Evolutionary conservation across 1,284 basidiomycete genomes (phyloP).

Genomic region (Ganoderma meredithae): DNA sequence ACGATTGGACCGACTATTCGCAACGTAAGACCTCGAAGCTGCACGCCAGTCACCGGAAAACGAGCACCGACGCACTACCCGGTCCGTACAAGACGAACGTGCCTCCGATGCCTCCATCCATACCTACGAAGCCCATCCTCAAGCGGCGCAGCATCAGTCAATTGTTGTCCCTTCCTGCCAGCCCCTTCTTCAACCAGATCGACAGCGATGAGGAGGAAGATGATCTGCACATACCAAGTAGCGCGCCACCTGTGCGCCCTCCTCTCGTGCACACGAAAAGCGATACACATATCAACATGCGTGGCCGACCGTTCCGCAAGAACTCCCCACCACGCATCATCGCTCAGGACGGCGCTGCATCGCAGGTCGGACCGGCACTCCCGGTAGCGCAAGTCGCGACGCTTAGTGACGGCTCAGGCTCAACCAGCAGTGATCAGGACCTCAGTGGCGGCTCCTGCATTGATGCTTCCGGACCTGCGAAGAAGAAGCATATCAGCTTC

Average conservation of each 20-base stretch:
- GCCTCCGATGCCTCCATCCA: slow-evolving; percentile 38
- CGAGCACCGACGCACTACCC: slow-evolving; percentile 43
- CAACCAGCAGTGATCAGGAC: slow-evolving; percentile 45
- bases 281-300: slow-evolving; percentile 78
- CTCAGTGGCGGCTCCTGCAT: slow-evolving; percentile 46
- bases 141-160: slow-evolving; percentile 96
- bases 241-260: slow-evolving; percentile 44
- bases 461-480: slow-evolving; percentile 41
- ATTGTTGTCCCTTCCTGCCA: slow-evolving; percentile 73
- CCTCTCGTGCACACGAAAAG: slow-evolving; percentile 81
- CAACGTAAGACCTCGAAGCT: slow-evolving; percentile 43
- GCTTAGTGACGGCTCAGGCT: slow-evolving; percentile 41
- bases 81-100: slow-evolving; percentile 42
- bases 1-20: slow-evolving; percentile 72
- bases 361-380: slow-evolving; percentile 7
- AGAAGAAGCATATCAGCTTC: slow-evolving; percentile 92
- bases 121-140: slow-evolving; percentile 86
- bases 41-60: slow-evolving; percentile 33
- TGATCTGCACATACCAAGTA: slow-evolving; percentile 23
- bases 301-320: slow-evolving; percentile 63
- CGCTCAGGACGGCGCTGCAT: slow-evolving; percentile 32
- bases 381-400: slow-evolving; percentile 21
- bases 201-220: slow-evolving; percentile 43
- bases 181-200: slow-evolving; percentile 63
- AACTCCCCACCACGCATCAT: slow-evolving; percentile 71